Evolutionary conservation across 768 basidiomycete genomes (phyloP), one percentile per base, ranked within the genome.

Genomic region (Psilocybe subaeruginosa): DNA sequence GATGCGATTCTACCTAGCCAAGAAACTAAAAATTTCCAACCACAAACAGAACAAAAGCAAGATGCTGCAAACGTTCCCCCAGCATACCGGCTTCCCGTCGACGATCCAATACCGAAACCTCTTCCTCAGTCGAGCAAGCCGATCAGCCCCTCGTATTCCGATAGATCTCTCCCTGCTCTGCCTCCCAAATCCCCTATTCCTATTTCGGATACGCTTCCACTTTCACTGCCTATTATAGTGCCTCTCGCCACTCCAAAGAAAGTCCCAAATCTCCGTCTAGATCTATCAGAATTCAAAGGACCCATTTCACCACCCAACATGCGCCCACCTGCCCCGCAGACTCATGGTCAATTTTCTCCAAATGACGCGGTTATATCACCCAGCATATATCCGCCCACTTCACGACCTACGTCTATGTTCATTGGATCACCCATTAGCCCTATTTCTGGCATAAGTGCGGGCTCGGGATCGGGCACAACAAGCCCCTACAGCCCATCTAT

Each of bases 401-500:
- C 60, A 12, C 60, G 64, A 29, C 41, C 65, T 16, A 54, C 43
- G 2, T 66, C 58, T 4, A 59, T 35, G 35, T 73, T 68, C 2
- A 58, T 57, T 16, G 56, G 29, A 6, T 41, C 58, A 52, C 48
- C 64, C 64, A 53, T 61, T 29, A 43, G 39, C 16, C 49, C 58
- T 37, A 19, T 4, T 47, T 63, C 46, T n/a, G 66, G 48, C 27
- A 14, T 30, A 9, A 30, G 29, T 14, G 29, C 4, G 31, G 29
- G 50, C 16, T 30, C 50, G 7, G 50, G 47, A 0, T 45, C 37
- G 23, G 43, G 45, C 3, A 8, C 14, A 16, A 12, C 41, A n/a
- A 8, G 41, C 3, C 47, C 56, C n/a, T 59, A 56, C 56, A 89
- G 85, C 59, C 85, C 88, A 4, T 90, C 89, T 7, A 83, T 91